These are phyloP conservation scores for Nicotiana undulata DNA, from an alignment of 257 asterid species.

Conservation along the genomic window DNA sequence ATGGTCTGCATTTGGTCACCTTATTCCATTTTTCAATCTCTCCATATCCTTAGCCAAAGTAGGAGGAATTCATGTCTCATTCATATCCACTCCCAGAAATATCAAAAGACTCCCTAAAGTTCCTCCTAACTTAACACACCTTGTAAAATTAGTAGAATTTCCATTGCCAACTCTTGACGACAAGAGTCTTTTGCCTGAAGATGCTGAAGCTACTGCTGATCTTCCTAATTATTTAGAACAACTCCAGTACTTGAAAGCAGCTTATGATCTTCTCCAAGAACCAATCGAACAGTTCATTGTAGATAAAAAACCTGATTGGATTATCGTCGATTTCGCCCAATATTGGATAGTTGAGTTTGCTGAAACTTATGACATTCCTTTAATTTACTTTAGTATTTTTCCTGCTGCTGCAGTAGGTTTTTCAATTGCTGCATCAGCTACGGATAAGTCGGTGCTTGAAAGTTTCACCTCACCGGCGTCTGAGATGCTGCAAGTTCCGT, in stretches of 20 bases:
- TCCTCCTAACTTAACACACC: not conserved
- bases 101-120: constrained; percentile 1
- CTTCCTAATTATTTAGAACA: not conserved
- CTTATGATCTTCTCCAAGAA: not conserved
- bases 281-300: not conserved
- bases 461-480: not conserved
- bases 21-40: not conserved
- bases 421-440: not conserved
- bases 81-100: not conserved
- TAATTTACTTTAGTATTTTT: not conserved
- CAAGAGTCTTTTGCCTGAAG: not conserved
- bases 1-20: not conserved
- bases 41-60: not conserved
- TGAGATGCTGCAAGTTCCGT: not conserved
- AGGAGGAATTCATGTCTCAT: not conserved
- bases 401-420: not conserved
- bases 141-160: not conserved
- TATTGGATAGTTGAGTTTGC: not conserved
- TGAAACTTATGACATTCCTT: not conserved
- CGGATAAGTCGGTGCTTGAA: not conserved
- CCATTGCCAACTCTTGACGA: not conserved
- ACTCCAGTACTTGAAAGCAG: not conserved
- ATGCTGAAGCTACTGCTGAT: not conserved
- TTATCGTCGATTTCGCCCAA: not conserved
- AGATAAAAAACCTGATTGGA: not conserved